Evolutionary conservation across 805 yeast species (phyloP), one percentile per base, ranked within the genome.

Genomic region (Myxozyma nipponensis): DNA sequence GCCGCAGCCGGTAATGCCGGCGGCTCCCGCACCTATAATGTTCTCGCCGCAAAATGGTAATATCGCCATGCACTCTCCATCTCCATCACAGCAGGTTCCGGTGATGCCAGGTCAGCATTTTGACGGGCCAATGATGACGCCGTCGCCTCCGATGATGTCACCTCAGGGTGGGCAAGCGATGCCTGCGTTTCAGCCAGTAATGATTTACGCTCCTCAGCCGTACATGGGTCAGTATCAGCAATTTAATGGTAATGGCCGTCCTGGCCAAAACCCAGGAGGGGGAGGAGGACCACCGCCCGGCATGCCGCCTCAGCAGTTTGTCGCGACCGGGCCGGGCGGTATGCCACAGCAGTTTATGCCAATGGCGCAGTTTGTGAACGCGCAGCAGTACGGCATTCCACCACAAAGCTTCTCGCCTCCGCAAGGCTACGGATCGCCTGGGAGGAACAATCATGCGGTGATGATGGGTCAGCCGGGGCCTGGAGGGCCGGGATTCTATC

Each of bases 401-500:
- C 45, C 40, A 10, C 52, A 39, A 24, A 49, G 44, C 26, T 39
- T 49, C 17, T 21, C 51, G n/a, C 49, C 57, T 3, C 39, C 36
- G 13, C 49, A 53, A 30, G 57, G 52, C 7, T 54, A 46, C 36
- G 49, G 47, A 10, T 54, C 58, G 34, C 58, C 58, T 17, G 57
- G 57, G 17, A 42, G 58, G 22, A 44, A 41, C 26, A 39, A 39
- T 39, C 57, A 54, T 22, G 52, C 52, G 25, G 41, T 46, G 22
- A 50, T 51, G 52, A 52, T 52, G 50, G 41, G 47, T 26, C 51
- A 47, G 19, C 39, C 25, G 18, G 47, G 46, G 19, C 57, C 7
- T 7, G 32, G 7, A 28, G 13, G 13, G 7, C 32, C 32, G 7
- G 32, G 32, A 28, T 28, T 9, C 32, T 28, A 28, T 13, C n/a